Evolutionary conservation across 2,329 filamentous ascomycete species (phyloP), one percentile per base, ranked within the genome.

Genomic region (Gremmenia infestans): DNA sequence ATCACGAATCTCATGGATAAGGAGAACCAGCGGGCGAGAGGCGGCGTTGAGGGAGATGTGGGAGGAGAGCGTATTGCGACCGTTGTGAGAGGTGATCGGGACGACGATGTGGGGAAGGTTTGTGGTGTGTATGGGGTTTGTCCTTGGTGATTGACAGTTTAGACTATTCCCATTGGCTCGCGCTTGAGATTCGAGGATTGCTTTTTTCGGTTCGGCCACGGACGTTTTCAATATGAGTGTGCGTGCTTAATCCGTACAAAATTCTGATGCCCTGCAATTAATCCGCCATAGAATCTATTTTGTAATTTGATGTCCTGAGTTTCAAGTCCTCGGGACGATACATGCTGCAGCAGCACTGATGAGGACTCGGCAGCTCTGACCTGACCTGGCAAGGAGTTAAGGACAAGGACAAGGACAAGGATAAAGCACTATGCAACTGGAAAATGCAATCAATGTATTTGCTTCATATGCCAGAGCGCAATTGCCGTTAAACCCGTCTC

Each of bases 41-140:
- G 59, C 23, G 54, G 51, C 8, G 53, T 52, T 2, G 60, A 55
- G 14, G 48, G 48, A 5, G 23, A 43, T 40, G 68, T 74, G 15
- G 72, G 74, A 55, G 72, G 73, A 15, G 56, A 63, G 37, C 54
- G 56, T 35, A 50, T 66, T 50, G 63, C 58, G 19, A 32, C 42
- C 23, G 56, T 63, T 7, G 53, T 64, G 8, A 57, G 45, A 37
- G 64, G 61, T n/a, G 62, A 64, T 22, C 53, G 54, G 32, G 64
- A 66, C 50, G 51, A n/a, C 15, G 55, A 60, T 46, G 55, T 59
- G 48, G 64, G 64, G 4, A 64, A 54, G 39, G 57, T 65, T 14
- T 50, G 50, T 17, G 60, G 53, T 39, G 55, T 45, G 6, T 59
- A 63, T 56, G 61, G 61, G 6, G 40, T 60, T 15, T 49, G 50